These are phyloP conservation scores for Candida stauntonica DNA, from an alignment of 805 yeast genomes.

Conservation along the genomic window DNA sequence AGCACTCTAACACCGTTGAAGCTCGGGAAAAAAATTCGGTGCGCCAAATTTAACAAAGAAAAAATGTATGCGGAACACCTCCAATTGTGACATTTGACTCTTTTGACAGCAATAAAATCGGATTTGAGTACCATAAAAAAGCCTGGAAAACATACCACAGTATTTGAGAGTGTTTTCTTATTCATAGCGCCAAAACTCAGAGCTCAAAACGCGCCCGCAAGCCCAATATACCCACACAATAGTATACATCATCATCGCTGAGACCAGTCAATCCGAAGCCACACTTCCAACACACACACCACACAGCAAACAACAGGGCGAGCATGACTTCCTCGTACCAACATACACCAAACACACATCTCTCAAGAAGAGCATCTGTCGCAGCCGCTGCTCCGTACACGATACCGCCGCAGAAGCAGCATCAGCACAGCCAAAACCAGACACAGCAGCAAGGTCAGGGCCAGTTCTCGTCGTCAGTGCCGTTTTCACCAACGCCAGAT, in stretches of 20 bases:
- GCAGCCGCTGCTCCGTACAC: constrained; percentile 36
- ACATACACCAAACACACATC: constrained; percentile 15
- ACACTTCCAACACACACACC: constrained; percentile 1
- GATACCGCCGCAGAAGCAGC: constrained; percentile 26
- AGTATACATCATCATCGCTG: too few relatives aligned
- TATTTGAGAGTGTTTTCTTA: too few relatives aligned
- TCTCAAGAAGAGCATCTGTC: constrained; percentile 33
- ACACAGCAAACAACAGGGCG: too few relatives aligned
- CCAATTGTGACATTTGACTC: too few relatives aligned
- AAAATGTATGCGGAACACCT: background rate
- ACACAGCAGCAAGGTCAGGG: constrained; percentile 8
- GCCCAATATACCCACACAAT: too few relatives aligned
- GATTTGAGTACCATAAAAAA: too few relatives aligned
- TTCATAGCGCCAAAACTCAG: too few relatives aligned
- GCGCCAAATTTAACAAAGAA: constrained; percentile 3
- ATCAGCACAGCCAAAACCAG: constrained; percentile 1
- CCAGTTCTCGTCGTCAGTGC: too few relatives aligned
- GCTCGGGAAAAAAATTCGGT: constrained; percentile 1
- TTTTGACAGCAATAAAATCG: too few relatives aligned
- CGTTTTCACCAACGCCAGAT: too few relatives aligned
- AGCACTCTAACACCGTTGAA: background rate
- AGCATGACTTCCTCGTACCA: constrained; percentile 11
- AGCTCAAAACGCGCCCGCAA: too few relatives aligned
- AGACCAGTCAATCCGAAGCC: background rate
- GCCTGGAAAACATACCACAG: too few relatives aligned